phyloP scores from a whole-genome alignment of 2,329 filamentous ascomycete genomes.

The Fusarium coicis region DNA sequence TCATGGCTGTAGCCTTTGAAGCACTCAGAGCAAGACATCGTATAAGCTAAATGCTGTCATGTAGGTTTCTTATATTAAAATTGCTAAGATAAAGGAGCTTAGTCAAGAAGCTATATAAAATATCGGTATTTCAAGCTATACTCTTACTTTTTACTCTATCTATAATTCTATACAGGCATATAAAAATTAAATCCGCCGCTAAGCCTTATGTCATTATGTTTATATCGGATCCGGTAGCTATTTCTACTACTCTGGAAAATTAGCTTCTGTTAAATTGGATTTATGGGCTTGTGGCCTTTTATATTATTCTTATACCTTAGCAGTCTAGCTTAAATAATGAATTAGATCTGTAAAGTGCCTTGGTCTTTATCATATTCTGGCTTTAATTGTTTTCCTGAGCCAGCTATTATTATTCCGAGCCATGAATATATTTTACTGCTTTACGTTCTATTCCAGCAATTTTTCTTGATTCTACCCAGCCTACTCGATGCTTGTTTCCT shows the following conservation, averaged over 20 bases:
- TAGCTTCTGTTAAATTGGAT: too few relatives aligned
- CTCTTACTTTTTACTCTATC: not conserved
- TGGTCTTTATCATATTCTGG: accelerated
- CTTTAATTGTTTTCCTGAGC: too few relatives aligned
- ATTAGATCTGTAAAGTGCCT: too few relatives aligned
- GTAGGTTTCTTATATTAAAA: accelerated
- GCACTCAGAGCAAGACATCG: not conserved
- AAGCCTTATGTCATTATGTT: not conserved
- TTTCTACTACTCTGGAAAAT: too few relatives aligned
- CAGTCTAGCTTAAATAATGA: too few relatives aligned
- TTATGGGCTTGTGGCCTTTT: too few relatives aligned
- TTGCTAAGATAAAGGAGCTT: accelerated
- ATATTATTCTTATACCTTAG: too few relatives aligned
- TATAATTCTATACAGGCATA: not conserved
- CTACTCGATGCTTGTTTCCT: too few relatives aligned
- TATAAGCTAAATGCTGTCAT: accelerated
- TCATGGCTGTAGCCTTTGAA: not conserved
- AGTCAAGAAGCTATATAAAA: accelerated
- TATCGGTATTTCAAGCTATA: accelerated
- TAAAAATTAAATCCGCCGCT: not conserved
- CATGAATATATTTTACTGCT: too few relatives aligned
- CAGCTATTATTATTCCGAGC: too few relatives aligned
- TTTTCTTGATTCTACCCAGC: too few relatives aligned
- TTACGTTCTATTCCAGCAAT: too few relatives aligned
- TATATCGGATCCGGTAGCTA: not conserved